These are phyloP conservation scores for Geosiphon pyriformis DNA, from an alignment of 192 early-diverging fungal genomes.

Conservation along the genomic window DNA sequence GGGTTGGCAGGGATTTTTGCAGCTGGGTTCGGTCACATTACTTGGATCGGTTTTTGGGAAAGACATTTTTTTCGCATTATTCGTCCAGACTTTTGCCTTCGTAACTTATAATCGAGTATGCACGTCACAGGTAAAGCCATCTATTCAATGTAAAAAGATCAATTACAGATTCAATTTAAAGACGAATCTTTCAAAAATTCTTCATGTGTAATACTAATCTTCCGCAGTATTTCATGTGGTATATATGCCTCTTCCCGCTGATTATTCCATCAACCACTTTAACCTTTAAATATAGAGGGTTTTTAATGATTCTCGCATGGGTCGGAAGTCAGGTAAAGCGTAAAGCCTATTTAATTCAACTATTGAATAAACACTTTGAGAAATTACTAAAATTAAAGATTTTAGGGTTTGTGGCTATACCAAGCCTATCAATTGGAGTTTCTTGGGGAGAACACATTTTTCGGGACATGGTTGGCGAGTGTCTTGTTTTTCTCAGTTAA, in stretches of 20 bases:
- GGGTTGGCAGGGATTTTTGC: slow-evolving; percentile 75
- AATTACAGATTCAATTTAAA: too few species aligned
- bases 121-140: slow-evolving; percentile 76
- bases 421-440: slow-evolving; percentile 87
- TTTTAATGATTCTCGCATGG: slow-evolving; percentile 61
- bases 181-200: not conserved
- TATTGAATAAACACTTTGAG: too few species aligned
- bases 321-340: slow-evolving; percentile 58
- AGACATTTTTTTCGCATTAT: slow-evolving; percentile 84
- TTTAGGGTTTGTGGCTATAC: slow-evolving; percentile 79
- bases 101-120: slow-evolving; percentile 96
- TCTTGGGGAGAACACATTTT: slow-evolving; percentile 78
- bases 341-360: too few species aligned
- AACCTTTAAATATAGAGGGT: slow-evolving; percentile 41
- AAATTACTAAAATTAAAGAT: slow-evolving; percentile 23
- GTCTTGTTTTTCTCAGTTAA: slow-evolving; percentile 67
- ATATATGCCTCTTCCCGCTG: slow-evolving; percentile 85
- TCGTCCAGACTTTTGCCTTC: slow-evolving; percentile 94
- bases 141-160: not conserved
- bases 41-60: slow-evolving; percentile 68
- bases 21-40: slow-evolving; percentile 57
- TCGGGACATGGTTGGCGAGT: slow-evolving; percentile 66
- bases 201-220: too few species aligned
- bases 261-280: slow-evolving; percentile 64
- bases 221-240: slow-evolving; percentile 99